Evolutionary conservation across 495 filamentous ascomycete species (phyloP).

Genomic region (Xylaria acuta): DNA sequence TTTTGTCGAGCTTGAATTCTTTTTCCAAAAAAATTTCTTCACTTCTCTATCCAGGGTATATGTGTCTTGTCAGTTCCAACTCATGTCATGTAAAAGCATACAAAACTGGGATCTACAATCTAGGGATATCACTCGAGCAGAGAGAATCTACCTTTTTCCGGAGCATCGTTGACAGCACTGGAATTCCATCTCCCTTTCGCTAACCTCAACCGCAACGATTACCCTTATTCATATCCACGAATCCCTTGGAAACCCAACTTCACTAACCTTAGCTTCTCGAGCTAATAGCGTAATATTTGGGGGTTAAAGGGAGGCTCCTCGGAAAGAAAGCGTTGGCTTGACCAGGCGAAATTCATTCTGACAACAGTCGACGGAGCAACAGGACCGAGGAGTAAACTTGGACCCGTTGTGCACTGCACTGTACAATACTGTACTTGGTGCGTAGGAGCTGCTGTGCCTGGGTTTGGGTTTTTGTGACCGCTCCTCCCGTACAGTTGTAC

Average conservation of each 20-base stretch:
- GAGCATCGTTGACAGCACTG: not conserved
- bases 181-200: not conserved
- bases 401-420: too few relatives aligned
- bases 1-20: too few relatives aligned
- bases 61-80: too few relatives aligned
- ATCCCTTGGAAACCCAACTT: not conserved
- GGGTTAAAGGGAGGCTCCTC: not conserved
- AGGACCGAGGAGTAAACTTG: not conserved
- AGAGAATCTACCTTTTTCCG: not conserved
- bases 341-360: not conserved
- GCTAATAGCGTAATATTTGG: not conserved
- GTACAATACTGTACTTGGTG: not conserved
- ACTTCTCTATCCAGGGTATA: too few relatives aligned
- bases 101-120: not conserved
- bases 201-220: not conserved
- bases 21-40: too few relatives aligned
- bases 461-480: constrained; percentile 7
- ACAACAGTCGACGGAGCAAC: not conserved
- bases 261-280: not conserved
- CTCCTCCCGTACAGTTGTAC: not conserved
- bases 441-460: not conserved
- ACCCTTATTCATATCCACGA: not conserved
- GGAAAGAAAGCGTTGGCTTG: not conserved
- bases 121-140: not conserved
- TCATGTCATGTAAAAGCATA: not conserved